Evolutionary conservation across 1,139 yeast species (phyloP).

Genomic region (Saccharomycopsis hybrid): DNA sequence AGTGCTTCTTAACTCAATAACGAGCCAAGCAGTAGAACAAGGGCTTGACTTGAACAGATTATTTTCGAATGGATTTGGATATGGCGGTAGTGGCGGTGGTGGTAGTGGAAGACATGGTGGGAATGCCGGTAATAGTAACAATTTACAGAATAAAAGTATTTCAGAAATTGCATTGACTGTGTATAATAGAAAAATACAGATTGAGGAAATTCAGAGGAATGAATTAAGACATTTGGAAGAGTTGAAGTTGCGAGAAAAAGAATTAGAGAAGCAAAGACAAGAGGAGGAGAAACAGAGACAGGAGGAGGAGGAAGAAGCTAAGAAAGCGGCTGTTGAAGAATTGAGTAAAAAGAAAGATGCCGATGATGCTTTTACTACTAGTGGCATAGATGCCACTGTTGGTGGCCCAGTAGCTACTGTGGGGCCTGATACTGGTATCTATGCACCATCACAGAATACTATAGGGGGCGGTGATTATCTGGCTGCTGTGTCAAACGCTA

Average conservation of each 20-base stretch:
- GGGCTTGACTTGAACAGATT: slow-evolving; percentile 5
- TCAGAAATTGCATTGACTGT: slow-evolving; percentile 17
- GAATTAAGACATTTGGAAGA: background rate
- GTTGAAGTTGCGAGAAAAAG: slow-evolving; percentile 1
- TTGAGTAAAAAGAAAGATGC: background rate
- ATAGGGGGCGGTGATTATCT: background rate
- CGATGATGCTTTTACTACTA: background rate
- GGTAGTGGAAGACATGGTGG: too few relatives aligned
- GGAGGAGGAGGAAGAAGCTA: background rate
- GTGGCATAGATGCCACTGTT: background rate
- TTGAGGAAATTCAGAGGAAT: slow-evolving; percentile 11
- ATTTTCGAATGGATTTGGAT: background rate
- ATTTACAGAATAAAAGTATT: background rate
- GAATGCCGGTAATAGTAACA: background rate
- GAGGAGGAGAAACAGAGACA: background rate
- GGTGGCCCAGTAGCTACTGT: background rate
- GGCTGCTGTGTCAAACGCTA: background rate
- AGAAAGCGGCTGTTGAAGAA: background rate
- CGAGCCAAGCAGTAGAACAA: slow-evolving; percentile 2
- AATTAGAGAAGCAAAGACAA: background rate
- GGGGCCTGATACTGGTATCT: background rate
- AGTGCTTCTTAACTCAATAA: slow-evolving; percentile 3
- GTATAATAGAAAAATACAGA: slow-evolving; percentile 8
- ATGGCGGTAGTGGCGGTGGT: too few relatives aligned
- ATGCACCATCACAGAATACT: background rate